Conservation (phyloP, 805 yeast species). For the Hagleromyces aurorensis region DNA sequence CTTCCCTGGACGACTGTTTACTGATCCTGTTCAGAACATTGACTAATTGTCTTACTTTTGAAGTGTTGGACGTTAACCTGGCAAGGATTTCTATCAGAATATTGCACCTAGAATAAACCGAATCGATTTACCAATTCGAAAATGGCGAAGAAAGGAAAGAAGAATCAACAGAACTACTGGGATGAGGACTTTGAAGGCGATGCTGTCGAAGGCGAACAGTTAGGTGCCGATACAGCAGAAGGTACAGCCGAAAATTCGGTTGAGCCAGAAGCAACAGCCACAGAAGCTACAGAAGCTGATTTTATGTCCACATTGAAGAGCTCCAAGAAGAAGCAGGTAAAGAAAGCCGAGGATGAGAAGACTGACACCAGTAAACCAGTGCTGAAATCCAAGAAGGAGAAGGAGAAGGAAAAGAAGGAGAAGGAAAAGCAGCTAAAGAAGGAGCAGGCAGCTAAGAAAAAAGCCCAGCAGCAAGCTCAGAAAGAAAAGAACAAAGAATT, state of each 20-base stretch:
- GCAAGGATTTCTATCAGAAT: no score
- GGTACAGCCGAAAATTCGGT: constrained; percentile 17
- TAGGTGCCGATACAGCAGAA: constrained; percentile 28
- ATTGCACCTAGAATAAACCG: no score
- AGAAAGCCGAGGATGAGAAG: constrained; percentile 54
- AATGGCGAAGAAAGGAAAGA: constrained; percentile 51
- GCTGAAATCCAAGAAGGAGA: constrained; percentile 85
- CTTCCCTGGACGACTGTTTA: no score
- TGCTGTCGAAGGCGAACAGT: constrained; percentile 45
- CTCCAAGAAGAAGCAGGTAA: constrained; percentile 68
- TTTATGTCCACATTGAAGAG: constrained; percentile 78
- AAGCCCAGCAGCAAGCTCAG: constrained; percentile 56
- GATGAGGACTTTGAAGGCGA: constrained; percentile 62
- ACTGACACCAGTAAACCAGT: constrained; percentile 51
- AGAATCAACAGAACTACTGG: constrained; percentile 70
- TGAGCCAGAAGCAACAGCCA: constrained; percentile 31
- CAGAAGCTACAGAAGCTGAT: constrained; percentile 49
- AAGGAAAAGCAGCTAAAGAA: constrained; percentile 85
- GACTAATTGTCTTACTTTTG: no score
- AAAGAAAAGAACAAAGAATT: constrained; percentile 49
- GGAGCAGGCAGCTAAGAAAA: constrained; percentile 81
- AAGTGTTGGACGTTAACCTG: no score
- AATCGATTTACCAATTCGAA: no score
- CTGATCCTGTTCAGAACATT: no score
- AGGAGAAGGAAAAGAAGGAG: constrained; percentile 92